Evolutionary conservation across 495 filamentous ascomycete genomes (phyloP), one percentile per base, ranked within the genome.

Genomic region (Trichodelitschia bisporula): DNA sequence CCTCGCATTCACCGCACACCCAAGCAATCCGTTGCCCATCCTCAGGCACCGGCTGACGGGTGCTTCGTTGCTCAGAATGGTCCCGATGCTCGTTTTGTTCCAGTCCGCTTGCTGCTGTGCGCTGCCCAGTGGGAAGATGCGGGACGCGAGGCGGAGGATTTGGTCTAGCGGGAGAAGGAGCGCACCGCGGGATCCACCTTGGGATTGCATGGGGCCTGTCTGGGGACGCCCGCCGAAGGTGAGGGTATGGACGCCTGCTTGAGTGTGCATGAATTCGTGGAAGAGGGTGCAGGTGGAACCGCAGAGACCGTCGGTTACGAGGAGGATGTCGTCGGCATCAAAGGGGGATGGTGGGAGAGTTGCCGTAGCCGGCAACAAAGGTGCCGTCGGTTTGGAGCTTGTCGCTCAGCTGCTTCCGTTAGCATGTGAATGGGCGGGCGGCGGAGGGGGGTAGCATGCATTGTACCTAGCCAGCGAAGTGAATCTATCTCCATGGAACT

Each of bases 241-340:
- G 11, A 68, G 44, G n/a, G 50, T 53, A 4, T 48, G 45, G 4
- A 59, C 59, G 21, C 57, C 58, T 25, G 50, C 58, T 46, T 49
- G 38, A 15, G 57, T 32, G 36, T 30, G 51, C 57, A 68, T 61
- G 34, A 60, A 45, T 41, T 68, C 61, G 15, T 55, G 44, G 40
- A 68, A 66, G 6, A 60, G 40, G 1, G 55, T 44, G 39, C 60
- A 68, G 21, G 61, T 45, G 0, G 55, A 62, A n/a, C 46, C 45
- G 39, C 61, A 68, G 24, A 53, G 32, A 17, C 53, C 54, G 35
- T 68, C 60, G 12, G 55, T 45, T 15, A 64, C 51, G 18, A 47
- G 35, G 28, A 47, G 24, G 27, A 47, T 37, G 34, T 47, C 34
- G 2, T 39, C 38, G 10, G 35, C 21, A 5, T 24, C 26, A 33